Evolutionary conservation across 108 stramenopile genomes (phyloP).

Genomic region (Craspedostauros australis): DNA sequence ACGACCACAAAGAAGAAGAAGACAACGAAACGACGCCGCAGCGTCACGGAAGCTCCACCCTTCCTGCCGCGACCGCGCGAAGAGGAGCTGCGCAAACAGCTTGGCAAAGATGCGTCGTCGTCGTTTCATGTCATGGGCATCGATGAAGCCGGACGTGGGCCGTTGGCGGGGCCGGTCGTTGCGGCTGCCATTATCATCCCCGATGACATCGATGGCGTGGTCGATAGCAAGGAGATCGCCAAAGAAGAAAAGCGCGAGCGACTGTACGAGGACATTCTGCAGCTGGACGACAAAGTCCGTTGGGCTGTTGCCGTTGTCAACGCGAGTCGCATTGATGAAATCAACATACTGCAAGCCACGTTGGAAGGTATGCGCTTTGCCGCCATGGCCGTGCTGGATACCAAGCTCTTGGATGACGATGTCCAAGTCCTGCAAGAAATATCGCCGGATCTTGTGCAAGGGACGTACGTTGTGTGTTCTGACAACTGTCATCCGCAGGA

Average conservation of each 20-base stretch:
- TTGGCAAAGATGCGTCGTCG: no score
- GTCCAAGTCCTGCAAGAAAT: no score
- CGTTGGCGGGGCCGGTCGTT: constrained; percentile 90
- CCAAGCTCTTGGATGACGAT: no score
- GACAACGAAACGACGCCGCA: no score
- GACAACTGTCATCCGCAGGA: no score
- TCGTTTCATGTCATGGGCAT: constrained; percentile 62
- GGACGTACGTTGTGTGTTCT: no score
- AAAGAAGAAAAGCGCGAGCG: constrained; percentile 64
- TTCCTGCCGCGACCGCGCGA: no score
- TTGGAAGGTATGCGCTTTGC: constrained; percentile 83
- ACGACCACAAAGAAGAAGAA: no score
- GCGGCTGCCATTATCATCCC: constrained; percentile 71
- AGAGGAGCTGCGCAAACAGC: no score
- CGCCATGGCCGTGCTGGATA: constrained; percentile 27
- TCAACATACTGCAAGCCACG: constrained; percentile 97
- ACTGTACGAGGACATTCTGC: constrained; percentile 30
- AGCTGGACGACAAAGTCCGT: constrained; percentile 41
- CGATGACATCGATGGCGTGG: constrained; percentile 63
- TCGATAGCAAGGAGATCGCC: constrained; percentile 89
- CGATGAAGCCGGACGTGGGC: constrained; percentile 98
- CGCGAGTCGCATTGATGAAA: constrained; percentile 88
- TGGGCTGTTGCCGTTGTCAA: constrained; percentile 80
- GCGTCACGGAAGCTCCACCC: no score
- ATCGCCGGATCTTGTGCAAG: no score